Conservation (phyloP, 2,329 filamentous ascomycete genomes). For the Coniochaeta hoffmannii region DNA sequence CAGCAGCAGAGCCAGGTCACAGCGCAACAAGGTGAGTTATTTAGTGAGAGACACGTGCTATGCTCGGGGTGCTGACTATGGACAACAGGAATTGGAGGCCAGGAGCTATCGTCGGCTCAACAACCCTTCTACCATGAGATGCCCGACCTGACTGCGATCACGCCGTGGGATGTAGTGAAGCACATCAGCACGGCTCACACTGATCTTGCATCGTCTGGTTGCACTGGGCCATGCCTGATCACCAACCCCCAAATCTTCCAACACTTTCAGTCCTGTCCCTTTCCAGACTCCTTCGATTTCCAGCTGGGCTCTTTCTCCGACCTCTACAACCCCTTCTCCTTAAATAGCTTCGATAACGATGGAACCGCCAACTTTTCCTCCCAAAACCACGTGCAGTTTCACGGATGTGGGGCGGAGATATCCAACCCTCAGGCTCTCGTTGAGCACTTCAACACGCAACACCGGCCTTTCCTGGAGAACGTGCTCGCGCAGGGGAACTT, state of each 20-base stretch:
- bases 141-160: background rate
- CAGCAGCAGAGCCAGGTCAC: constrained; percentile 5
- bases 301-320: constrained; percentile 8
- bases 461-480: constrained; percentile 12
- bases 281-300: constrained; percentile 10
- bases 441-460: constrained; percentile 17
- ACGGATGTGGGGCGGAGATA: constrained; percentile 16
- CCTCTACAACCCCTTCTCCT: constrained; percentile 6
- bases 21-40: constrained; percentile 1
- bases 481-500: background rate
- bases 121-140: constrained; percentile 5
- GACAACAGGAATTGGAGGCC: background rate
- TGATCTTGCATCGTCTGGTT: constrained; percentile 12
- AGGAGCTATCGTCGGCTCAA: constrained; percentile 2
- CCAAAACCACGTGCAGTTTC: constrained; percentile 10
- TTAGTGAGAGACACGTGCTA: background rate
- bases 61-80: background rate
- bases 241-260: constrained; percentile 15
- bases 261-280: constrained; percentile 14
- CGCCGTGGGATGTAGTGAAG: constrained; percentile 7
- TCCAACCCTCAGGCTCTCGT: constrained; percentile 15
- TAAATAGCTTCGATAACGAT: background rate
- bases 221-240: constrained; percentile 15
- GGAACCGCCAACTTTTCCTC: background rate
- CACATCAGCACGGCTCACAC: constrained; percentile 16